Evolutionary conservation across 441 rosid genomes (phyloP), one percentile per base, ranked within the genome.

Genomic region (Euphorbia neoarborescens): DNA sequence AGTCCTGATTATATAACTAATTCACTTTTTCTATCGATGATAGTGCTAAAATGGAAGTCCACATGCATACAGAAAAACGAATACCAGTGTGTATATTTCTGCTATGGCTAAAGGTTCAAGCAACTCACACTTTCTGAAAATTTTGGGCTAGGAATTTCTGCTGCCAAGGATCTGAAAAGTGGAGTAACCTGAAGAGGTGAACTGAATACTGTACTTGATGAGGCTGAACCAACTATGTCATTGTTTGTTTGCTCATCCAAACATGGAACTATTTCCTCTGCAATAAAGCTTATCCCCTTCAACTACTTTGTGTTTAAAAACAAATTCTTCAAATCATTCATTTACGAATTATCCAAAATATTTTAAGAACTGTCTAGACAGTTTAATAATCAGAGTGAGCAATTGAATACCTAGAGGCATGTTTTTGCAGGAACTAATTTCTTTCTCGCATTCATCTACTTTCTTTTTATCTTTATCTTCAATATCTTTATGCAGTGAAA

Each of bases 71-170:
- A 35, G 6, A 24, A 48, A 50, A 50, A 48, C 61, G 46, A 63
- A 28, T 57, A 61, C 54, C 9, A 40, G 54, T 79, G 65, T 25
- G 71, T 40, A 51, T 13, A 51, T 38, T 28, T 50, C 44, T 50
- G 53, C 65, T 59, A 53, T 32, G 58, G 44, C 66, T 48, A 46
- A 63, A 20, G 66, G 57, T 61, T 65, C 38, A 71, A 69, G 74
- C 32, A 62, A 86, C 97, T 89, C 83, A 94, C 99, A 83, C 99
- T 94, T 85, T 94, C 99, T 71, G 99, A 91, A 83, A 94, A 94
- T 74, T 88, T 89, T 69, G 97, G 99, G 81, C 96, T 94, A 72
- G 99, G 99, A 79, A 94, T 88, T 68, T 91, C 92, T 62, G 99
- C 99, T 71, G 96, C 97, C 77, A 94, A 77, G 75, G 99, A 88